Evolutionary conservation across 306 rosid genomes (phyloP).

Genomic region (Vigna trinervia): DNA sequence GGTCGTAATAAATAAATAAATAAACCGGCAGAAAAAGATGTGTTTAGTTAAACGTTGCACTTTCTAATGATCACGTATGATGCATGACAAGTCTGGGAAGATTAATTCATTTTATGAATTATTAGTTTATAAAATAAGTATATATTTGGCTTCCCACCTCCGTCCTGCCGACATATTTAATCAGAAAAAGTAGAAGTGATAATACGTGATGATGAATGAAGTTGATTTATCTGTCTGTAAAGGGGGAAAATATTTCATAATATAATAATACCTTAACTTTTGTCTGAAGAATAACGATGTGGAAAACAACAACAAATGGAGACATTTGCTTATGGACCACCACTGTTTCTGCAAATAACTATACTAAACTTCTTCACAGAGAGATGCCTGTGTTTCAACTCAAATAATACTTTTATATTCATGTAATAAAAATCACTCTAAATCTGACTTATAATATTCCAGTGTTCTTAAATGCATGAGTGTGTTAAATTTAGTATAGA

Average conservation of each 20-base stretch:
- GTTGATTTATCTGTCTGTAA: constrained; percentile 24
- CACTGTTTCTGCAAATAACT: constrained; percentile 15
- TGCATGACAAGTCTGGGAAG: constrained; percentile 17
- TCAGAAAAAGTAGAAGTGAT: not conserved
- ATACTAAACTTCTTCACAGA: constrained; percentile 9
- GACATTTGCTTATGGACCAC: constrained; percentile 43
- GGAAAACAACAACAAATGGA: constrained; percentile 37
- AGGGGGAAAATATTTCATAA: constrained; percentile 18
- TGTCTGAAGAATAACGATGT: constrained; percentile 34
- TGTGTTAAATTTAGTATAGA: not conserved
- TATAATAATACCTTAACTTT: constrained; percentile 33
- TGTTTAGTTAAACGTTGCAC: not conserved
- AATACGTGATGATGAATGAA: constrained; percentile 3
- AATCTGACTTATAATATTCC: not conserved
- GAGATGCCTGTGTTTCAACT: not conserved
- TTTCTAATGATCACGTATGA: constrained; percentile 21
- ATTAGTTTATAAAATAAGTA: constrained; percentile 29
- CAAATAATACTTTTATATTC: not conserved
- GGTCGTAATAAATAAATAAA: not conserved
- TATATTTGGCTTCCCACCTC: constrained; percentile 33
- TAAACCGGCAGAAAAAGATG: constrained; percentile 2
- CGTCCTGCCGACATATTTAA: constrained; percentile 32
- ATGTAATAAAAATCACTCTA: not conserved
- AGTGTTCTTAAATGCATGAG: too few species aligned
- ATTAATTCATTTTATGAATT: constrained; percentile 30